A percentile compares a stretch with the other conserved stretches of the same genome.
These are phyloP conservation scores for Planoprotostelium fungivorum DNA, from an alignment of 78 protist species.

Conservation along the genomic window DNA sequence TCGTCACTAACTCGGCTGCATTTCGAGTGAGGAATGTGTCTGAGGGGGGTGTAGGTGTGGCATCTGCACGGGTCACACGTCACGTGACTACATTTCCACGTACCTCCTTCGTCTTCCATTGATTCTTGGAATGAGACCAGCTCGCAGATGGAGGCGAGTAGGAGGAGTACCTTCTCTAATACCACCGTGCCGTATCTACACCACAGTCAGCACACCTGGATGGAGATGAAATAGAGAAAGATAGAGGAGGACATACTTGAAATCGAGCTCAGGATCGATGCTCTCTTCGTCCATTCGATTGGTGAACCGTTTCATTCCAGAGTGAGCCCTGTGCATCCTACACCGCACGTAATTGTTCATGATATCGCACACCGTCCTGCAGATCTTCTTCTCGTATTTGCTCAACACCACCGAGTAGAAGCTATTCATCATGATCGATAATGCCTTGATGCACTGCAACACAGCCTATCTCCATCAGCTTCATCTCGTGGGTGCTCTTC, in stretches of 20 bases:
- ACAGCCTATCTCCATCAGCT: not conserved
- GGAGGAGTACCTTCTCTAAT: not conserved
- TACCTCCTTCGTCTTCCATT: not conserved
- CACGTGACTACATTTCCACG: not conserved
- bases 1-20: not conserved
- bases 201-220: too few species aligned
- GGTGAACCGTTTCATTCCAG: not conserved
- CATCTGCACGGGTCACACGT: not conserved
- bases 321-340: not conserved
- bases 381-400: not conserved
- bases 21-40: not conserved
- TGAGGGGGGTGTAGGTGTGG: not conserved
- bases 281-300: not conserved
- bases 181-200: not conserved
- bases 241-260: not conserved
- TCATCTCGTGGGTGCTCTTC: not conserved
- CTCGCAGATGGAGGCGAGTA: not conserved
- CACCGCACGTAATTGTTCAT: not conserved
- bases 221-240: not conserved
- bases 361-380: not conserved
- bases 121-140: not conserved
- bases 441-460: not conserved
- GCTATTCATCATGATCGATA: not conserved
- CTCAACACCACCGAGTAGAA: not conserved
- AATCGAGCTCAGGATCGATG: not conserved